Percentiles rank a stretch among this genome's conserved stretches.
phyloP scores from a whole-genome alignment of 768 basidiomycete genomes.

The Cystofilobasidium capitatum region DNA sequence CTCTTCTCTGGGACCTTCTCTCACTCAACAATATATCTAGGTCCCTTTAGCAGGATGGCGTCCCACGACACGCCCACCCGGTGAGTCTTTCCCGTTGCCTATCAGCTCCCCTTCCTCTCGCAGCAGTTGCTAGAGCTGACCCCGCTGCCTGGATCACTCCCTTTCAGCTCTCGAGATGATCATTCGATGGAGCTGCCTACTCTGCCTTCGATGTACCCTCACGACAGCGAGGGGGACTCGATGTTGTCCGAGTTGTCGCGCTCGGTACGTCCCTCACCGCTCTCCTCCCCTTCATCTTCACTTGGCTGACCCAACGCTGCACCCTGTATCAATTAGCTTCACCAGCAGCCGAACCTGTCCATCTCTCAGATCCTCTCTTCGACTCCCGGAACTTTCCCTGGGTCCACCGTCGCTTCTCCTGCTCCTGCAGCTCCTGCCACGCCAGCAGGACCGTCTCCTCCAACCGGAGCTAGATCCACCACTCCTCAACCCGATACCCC shows the following conservation, averaged over 20 bases:
- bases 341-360: neutral
- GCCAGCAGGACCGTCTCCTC: neutral
- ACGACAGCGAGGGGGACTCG: constrained; percentile 18
- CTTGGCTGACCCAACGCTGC: no score
- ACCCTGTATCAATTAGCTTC: neutral
- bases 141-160: neutral
- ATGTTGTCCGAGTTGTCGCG: constrained; percentile 3
- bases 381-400: neutral
- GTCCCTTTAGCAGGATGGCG: neutral
- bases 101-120: neutral
- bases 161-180: neutral
- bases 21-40: no score
- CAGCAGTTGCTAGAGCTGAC: neutral
- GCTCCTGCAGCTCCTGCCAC: neutral
- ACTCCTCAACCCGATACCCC: neutral
- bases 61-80: neutral
- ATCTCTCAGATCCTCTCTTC: neutral
- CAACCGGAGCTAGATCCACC: no score
- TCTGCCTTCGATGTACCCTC: constrained; percentile 9
- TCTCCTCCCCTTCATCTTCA: neutral
- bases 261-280: neutral
- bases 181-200: constrained; percentile 15
- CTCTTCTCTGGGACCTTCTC: no score
- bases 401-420: neutral
- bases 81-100: neutral